Percentiles rank a stretch among this genome's conserved stretches.
phyloP scores from a whole-genome alignment of 495 filamentous ascomycete genomes.

The Penicillium waksmanii region DNA sequence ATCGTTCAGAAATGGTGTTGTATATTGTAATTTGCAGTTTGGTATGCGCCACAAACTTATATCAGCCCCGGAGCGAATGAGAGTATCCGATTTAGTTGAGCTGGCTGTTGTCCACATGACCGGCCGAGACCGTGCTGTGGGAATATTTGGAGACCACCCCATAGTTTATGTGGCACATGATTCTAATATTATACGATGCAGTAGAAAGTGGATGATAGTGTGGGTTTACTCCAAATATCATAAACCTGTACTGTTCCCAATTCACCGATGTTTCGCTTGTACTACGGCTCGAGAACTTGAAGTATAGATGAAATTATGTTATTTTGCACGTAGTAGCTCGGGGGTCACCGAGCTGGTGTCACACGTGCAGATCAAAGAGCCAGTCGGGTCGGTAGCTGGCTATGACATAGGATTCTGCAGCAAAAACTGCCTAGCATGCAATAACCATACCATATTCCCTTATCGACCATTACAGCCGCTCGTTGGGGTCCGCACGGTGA shows the following conservation, averaged over 20 bases:
- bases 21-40: not conserved
- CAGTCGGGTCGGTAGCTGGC: not conserved
- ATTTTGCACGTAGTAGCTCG: no score
- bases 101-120: constrained; percentile 12
- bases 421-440: no score
- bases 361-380: no score
- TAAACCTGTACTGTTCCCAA: no score
- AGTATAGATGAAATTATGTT: no score
- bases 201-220: no score
- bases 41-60: not conserved
- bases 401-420: not conserved
- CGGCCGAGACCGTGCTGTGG: constrained; percentile 8
- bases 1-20: no score
- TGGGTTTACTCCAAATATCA: no score
- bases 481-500: constrained; percentile 1
- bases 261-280: no score
- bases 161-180: not conserved
- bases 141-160: not conserved
- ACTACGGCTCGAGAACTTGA: no score
- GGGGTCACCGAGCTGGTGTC: no score
- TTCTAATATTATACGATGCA: not conserved
- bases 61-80: constrained; percentile 2
- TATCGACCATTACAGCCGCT: constrained; percentile 1
- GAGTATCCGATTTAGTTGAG: not conserved
- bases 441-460: not conserved